phyloP scores from a whole-genome alignment of 208 protist genomes.

The Trichomonas tenax region DNA sequence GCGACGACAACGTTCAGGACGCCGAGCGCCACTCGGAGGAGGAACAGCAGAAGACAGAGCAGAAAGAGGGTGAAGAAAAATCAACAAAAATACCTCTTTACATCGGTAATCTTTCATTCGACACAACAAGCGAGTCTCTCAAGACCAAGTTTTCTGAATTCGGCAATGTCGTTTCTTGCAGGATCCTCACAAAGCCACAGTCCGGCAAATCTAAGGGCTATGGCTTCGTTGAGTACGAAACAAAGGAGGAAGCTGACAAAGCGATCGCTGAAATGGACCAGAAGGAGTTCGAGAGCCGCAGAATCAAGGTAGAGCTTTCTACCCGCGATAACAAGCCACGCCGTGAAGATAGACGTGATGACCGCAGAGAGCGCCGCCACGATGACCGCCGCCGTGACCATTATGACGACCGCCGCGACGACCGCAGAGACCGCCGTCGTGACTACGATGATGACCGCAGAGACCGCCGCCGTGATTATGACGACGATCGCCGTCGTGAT shows the following conservation, averaged over 20 bases:
- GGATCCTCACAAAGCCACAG: not conserved
- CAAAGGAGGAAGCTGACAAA: not conserved
- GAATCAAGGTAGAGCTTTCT: not conserved
- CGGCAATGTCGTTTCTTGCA: not conserved
- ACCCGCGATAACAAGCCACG: no score
- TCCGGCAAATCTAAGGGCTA: not conserved
- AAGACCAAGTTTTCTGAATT: not conserved
- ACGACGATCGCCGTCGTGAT: not conserved
- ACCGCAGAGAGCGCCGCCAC: not conserved
- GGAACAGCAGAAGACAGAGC: not conserved
- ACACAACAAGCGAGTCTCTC: not conserved
- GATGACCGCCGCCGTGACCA: not conserved
- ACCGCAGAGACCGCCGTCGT: not conserved
- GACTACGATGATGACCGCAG: not conserved
- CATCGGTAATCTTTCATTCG: not conserved
- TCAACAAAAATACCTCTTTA: not conserved
- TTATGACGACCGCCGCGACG: not conserved
- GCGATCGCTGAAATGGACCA: not conserved
- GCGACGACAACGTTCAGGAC: not conserved
- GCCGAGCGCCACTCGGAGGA: not conserved
- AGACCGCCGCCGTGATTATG: not conserved
- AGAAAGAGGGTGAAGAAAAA: not conserved
- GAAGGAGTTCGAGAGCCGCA: not conserved
- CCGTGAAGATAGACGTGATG: not conserved
- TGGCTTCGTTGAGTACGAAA: not conserved